phyloP scores from a whole-genome alignment of 2,329 filamentous ascomycete genomes.

The Achaetomium macrosporum region DNA sequence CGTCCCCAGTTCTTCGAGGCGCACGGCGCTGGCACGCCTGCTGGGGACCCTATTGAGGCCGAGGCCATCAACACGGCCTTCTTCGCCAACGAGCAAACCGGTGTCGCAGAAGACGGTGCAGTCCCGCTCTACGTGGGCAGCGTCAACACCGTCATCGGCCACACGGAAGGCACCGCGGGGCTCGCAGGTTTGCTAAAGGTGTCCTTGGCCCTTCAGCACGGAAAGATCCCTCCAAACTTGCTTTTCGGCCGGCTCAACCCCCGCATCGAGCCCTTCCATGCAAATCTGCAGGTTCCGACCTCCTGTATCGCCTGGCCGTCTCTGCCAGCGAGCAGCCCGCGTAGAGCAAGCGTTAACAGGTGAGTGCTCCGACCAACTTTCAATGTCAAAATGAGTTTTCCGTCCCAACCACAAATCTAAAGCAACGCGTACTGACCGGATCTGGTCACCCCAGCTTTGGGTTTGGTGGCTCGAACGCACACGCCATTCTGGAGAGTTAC shows the following conservation, averaged over 20 bases:
- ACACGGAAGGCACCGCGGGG: slow-evolving; percentile 42
- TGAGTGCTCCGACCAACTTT: too few relatives aligned
- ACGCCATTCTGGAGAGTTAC: slow-evolving; percentile 20
- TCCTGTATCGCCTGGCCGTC: too few relatives aligned
- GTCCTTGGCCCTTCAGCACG: slow-evolving; percentile 35
- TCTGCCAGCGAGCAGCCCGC: too few relatives aligned
- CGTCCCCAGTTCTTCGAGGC: slow-evolving; percentile 38
- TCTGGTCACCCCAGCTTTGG: too few relatives aligned
- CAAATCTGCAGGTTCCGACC: too few relatives aligned
- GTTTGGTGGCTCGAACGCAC: slow-evolving; percentile 30
- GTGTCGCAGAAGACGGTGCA: too few relatives aligned
- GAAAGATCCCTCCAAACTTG: slow-evolving; percentile 35
- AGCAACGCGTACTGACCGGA: too few relatives aligned
- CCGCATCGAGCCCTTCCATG: background rate
- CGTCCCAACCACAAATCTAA: too few relatives aligned
- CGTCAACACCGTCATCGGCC: slow-evolving; percentile 39
- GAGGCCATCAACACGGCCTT: too few relatives aligned
- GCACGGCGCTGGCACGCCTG: slow-evolving; percentile 34
- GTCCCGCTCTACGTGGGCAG: slow-evolving; percentile 33
- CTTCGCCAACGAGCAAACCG: too few relatives aligned
- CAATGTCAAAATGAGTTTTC: too few relatives aligned
- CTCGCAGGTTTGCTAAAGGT: slow-evolving; percentile 40
- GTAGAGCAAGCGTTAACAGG: background rate
- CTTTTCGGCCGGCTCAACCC: slow-evolving; percentile 34
- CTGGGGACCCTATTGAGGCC: slow-evolving; percentile 20